Conservation (phyloP, 805 yeast genomes). For the Maudiozyma saulgeensis region DNA sequence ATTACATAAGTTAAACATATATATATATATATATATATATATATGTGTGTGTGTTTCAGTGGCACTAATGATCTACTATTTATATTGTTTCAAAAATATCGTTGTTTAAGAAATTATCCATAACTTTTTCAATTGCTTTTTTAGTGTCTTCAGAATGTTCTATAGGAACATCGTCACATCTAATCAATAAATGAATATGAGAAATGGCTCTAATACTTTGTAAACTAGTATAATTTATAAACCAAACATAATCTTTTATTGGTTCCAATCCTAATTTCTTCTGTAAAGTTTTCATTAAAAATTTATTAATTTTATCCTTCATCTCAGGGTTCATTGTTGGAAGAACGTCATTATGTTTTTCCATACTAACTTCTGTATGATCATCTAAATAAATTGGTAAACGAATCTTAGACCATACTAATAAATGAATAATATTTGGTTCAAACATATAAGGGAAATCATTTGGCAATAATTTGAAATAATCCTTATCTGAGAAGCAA, state of each 20-base stretch:
- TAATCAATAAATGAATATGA: slow-evolving; percentile 58
- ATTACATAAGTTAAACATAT: no score
- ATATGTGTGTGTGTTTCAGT: no score
- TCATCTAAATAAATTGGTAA: slow-evolving; percentile 41
- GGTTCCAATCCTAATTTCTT: slow-evolving; percentile 23
- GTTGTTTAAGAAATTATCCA: background rate
- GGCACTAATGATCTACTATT: no score
- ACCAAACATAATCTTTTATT: slow-evolving; percentile 46
- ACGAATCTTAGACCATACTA: slow-evolving; percentile 57
- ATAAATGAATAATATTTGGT: slow-evolving; percentile 42
- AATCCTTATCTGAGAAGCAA: slow-evolving; percentile 22
- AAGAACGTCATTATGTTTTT: slow-evolving; percentile 14
- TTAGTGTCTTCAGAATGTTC: background rate
- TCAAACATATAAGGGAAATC: slow-evolving; percentile 62
- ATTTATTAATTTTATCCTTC: slow-evolving; percentile 37
- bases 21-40: no score
- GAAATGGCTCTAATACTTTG: slow-evolving; percentile 62
- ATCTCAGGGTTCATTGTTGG: slow-evolving; percentile 33
- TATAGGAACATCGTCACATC: slow-evolving; percentile 7
- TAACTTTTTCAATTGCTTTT: background rate
- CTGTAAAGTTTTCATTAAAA: slow-evolving; percentile 37
- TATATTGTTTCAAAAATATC: background rate
- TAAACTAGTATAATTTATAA: slow-evolving; percentile 58
- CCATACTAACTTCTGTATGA: slow-evolving; percentile 28
- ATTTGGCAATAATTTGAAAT: slow-evolving; percentile 39